A percentile compares a stretch with the other conserved stretches of the same genome.
These are phyloP conservation scores for Pseudonitzschia pungens DNA, from an alignment of 108 stramenopile genomes.

Conservation along the genomic window DNA sequence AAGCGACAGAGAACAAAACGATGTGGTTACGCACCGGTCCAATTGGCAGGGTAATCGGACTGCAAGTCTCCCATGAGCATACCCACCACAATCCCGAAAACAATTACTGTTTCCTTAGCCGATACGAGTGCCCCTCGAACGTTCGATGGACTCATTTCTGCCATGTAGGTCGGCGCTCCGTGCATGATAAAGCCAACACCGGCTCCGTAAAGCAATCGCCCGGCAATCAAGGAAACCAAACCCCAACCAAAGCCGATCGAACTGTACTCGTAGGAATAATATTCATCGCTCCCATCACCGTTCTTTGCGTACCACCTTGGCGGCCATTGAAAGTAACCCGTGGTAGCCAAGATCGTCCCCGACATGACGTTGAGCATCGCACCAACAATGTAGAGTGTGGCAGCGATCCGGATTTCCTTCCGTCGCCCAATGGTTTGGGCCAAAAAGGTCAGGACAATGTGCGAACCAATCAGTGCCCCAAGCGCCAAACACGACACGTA, in stretches of 20 bases:
- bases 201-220: constrained; percentile 58
- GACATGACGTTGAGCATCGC: constrained; percentile 38
- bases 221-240: constrained; percentile 38
- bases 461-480: constrained; percentile 43
- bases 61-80: constrained; percentile 54
- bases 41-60: constrained; percentile 45
- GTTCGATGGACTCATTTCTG: constrained; percentile 67
- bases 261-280: constrained; percentile 6
- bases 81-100: constrained; percentile 74
- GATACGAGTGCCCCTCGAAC: constrained; percentile 69
- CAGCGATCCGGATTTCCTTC: constrained; percentile 61
- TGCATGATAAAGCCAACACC: constrained; percentile 82
- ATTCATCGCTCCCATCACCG: constrained; percentile 10
- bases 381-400: constrained; percentile 60
- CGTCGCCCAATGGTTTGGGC: constrained; percentile 58
- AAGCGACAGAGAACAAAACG: background rate
- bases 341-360: constrained; percentile 26
- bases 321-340: constrained; percentile 10
- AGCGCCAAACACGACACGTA: constrained; percentile 29
- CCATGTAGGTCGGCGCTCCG: constrained; percentile 77
- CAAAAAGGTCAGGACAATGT: constrained; percentile 35
- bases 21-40: constrained; percentile 23
- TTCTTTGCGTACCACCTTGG: constrained; percentile 9
- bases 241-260: constrained; percentile 37
- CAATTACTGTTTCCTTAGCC: constrained; percentile 79